Conservation (phyloP, 129 eudicot genomes). For the Sambucus nigra region DNA sequence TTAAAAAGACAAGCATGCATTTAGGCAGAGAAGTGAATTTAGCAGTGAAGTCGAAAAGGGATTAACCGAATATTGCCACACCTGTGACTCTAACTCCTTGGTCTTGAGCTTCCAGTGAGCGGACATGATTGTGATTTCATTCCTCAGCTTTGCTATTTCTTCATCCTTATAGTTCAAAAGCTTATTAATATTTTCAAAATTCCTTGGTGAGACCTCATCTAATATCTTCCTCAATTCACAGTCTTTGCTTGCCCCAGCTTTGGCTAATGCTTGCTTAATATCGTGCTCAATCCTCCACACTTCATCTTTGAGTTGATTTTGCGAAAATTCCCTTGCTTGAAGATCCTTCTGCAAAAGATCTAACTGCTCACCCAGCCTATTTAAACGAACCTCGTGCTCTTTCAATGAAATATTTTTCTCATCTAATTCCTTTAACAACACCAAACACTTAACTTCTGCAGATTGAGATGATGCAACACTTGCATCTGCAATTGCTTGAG, state of each 20-base stretch:
- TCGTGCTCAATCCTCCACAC: constrained; percentile 75
- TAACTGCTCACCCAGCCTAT: constrained; percentile 59
- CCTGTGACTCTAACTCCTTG: constrained; percentile 85
- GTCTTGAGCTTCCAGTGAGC: constrained; percentile 90
- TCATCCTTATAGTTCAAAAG: constrained; percentile 69
- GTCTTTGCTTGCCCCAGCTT: constrained; percentile 55
- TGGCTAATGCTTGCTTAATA: constrained; percentile 70
- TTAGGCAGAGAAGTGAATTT: neutral
- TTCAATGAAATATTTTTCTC: constrained; percentile 59
- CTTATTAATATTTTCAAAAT: constrained; percentile 59
- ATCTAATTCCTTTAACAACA: constrained; percentile 58
- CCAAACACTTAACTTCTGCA: constrained; percentile 68
- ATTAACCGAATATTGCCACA: constrained; percentile 8
- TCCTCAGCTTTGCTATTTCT: constrained; percentile 62
- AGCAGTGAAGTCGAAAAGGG: neutral
- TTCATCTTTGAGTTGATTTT: constrained; percentile 85
- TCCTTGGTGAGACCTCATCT: constrained; percentile 82
- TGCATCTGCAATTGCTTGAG: constrained; percentile 85
- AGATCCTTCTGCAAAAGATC: constrained; percentile 80
- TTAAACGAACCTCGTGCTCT: constrained; percentile 76
- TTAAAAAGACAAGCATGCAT: neutral
- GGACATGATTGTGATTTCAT: constrained; percentile 67
- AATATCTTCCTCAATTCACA: constrained; percentile 62
- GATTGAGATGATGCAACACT: constrained; percentile 77
- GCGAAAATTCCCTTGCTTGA: constrained; percentile 66